Conservation (phyloP, 2,329 filamentous ascomycete genomes). For the Botrytis fabae region DNA sequence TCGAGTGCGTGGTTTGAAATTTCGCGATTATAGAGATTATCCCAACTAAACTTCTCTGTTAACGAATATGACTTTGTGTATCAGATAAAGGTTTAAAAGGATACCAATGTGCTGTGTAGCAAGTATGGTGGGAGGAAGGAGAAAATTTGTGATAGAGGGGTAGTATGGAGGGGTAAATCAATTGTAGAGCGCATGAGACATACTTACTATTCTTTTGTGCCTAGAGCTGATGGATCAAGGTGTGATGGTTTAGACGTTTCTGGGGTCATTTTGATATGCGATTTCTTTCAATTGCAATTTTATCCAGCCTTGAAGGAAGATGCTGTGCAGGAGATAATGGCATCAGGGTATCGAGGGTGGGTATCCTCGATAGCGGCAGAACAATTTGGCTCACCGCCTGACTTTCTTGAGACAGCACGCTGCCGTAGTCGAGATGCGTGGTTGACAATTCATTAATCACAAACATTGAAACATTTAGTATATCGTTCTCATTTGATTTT, state of each 20-base stretch:
- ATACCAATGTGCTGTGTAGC: too few species aligned
- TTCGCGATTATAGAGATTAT: conserved; percentile 70
- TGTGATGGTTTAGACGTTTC: conserved; percentile 53
- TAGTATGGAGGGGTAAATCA: conserved; percentile 30
- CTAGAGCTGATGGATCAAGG: conserved; percentile 73
- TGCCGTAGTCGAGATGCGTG: not conserved
- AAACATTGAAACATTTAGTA: not conserved
- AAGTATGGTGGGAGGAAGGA: not conserved
- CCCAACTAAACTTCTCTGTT: conserved; percentile 58
- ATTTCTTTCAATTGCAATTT: not conserved
- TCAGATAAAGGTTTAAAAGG: not conserved
- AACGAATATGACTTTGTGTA: not conserved
- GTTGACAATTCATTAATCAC: not conserved
- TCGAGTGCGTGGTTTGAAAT: conserved; percentile 70
- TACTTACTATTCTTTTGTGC: conserved; percentile 82
- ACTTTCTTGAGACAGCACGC: not conserved
- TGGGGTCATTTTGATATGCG: conserved; percentile 27
- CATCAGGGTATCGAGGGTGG: not conserved
- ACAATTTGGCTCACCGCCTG: conserved; percentile 12
- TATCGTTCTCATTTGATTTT: conserved; percentile 10
- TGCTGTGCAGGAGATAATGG: not conserved
- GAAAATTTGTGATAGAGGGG: conserved; percentile 5
- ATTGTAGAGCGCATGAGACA: not conserved
- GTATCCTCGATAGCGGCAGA: conserved; percentile 3
- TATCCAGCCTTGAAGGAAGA: not conserved